Evolutionary conservation across 2,329 filamentous ascomycete genomes (phyloP).

Genomic region (Alternaria burnsii): DNA sequence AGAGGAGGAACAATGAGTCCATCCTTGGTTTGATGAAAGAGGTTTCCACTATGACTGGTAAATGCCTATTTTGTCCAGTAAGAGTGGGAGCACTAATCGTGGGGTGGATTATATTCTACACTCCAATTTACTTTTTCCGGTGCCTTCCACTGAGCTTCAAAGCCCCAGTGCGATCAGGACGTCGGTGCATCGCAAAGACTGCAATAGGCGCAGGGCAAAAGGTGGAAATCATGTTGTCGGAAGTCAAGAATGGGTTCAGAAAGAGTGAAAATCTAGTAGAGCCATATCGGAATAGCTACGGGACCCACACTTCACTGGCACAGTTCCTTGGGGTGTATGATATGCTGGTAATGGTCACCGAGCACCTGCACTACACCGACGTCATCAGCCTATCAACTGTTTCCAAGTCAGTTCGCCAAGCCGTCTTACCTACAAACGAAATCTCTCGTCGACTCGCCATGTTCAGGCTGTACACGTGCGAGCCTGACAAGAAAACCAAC

Average conservation of each 20-base stretch:
- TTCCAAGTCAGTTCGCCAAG: constrained; percentile 36
- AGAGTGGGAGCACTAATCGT: constrained; percentile 5
- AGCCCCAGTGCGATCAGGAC: constrained; percentile 24
- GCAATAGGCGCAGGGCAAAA: constrained; percentile 21
- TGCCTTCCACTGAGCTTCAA: constrained; percentile 29
- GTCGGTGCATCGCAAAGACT: constrained; percentile 28
- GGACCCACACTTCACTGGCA: constrained; percentile 23
- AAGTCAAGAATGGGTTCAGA: constrained; percentile 10
- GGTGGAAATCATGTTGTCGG: constrained; percentile 18
- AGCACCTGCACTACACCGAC: constrained; percentile 42
- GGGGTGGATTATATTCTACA: constrained; percentile 5
- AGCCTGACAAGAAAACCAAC: not conserved
- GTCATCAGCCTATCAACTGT: constrained; percentile 32
- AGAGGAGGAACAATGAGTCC: constrained; percentile 1
- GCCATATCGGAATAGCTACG: constrained; percentile 7
- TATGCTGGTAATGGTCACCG: constrained; percentile 35
- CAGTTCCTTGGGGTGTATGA: constrained; percentile 43
- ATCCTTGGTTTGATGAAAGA: not conserved
- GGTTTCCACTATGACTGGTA: not conserved
- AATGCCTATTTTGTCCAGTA: constrained; percentile 1
- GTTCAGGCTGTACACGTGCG: constrained; percentile 37
- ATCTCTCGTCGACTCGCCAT: constrained; percentile 21
- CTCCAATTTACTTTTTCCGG: constrained; percentile 26
- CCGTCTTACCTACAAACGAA: constrained; percentile 32
- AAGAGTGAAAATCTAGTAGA: constrained; percentile 1